phyloP scores from a whole-genome alignment of 192 early-diverging fungal genomes.

The Jimgerdemannia flammicorona region DNA sequence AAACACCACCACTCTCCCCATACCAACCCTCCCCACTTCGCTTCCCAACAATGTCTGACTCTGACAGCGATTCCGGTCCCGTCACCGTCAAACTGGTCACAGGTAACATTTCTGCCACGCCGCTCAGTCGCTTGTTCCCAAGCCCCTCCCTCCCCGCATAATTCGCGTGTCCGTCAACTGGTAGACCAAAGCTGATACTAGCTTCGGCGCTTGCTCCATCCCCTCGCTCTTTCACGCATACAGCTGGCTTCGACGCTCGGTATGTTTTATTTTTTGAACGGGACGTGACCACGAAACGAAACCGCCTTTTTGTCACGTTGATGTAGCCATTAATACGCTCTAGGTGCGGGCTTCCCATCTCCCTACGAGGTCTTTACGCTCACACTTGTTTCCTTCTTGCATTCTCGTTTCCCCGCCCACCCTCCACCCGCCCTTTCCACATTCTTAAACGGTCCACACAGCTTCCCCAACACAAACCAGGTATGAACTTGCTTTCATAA shows the following conservation, averaged over 20 bases:
- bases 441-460: background rate
- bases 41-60: background rate
- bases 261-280: background rate
- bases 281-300: too few species aligned
- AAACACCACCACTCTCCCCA: background rate
- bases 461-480: conserved; percentile 3
- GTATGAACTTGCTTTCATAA: background rate
- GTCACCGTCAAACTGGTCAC: background rate
- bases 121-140: too few species aligned
- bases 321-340: too few species aligned
- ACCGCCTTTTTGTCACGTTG: too few species aligned
- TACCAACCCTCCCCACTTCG: background rate
- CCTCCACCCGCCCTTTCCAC: too few species aligned
- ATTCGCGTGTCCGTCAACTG: too few species aligned
- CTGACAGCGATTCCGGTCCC: background rate
- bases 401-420: too few species aligned
- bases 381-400: too few species aligned
- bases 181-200: background rate
- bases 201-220: background rate
- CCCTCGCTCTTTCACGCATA: background rate
- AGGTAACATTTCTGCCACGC: background rate
- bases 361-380: too few species aligned
- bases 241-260: background rate
- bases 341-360: too few species aligned
- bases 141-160: too few species aligned